Base-by-base conservation (phyloP, 148 eudicot species). In the Gaultheria prostrata region DNA sequence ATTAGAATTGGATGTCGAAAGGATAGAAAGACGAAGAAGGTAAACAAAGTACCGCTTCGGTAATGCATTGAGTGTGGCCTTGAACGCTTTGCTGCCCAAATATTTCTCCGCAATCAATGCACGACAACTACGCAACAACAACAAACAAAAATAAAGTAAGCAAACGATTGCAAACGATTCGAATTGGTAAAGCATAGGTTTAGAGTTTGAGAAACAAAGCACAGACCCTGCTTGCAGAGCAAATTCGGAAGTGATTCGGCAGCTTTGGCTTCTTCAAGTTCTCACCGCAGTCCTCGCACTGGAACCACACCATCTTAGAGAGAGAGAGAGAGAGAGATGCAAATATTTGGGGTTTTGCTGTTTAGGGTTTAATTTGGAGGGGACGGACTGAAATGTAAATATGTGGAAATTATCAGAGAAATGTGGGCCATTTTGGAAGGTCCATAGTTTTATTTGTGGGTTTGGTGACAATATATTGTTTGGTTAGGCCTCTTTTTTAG, bases 251-350 rank as follows among this genome's bases (percentile, higher is more conserved):
- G 76, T 95, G 98, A 74, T 84, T 88, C n/a, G 91, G 86, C 13
- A 95, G 91, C 89, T 94, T 95, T 20, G 98, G 98, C 81, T 95
- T 95, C 90, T 95, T 95, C 28, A 95, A 87, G 56, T 94, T 89
- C 85, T 95, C 98, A 14, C 98, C 98, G 35, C 98, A 95, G 46
- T 86, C 93, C 75, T 95, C 98, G 83, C 98, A 95, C 84, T 95
- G 98, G 88, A 95, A 95, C 98, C 98, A 95, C 78, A 95, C 98
- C 98, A 95, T 95, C 53, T 78, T 65, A 30, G 59, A 48, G 43
- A 69, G 76, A 15, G 33, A 81, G 32, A 80, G 83, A 61, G n/a
- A 48, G 76, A 26, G 74, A 63, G 39, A 33, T 35, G 63, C 67
- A 8, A 12, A 18, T 6, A 20, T 63, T 32, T 32, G 80, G 11